Conservation (phyloP, 345 rosid genomes). For the Kernera saxatilis region DNA sequence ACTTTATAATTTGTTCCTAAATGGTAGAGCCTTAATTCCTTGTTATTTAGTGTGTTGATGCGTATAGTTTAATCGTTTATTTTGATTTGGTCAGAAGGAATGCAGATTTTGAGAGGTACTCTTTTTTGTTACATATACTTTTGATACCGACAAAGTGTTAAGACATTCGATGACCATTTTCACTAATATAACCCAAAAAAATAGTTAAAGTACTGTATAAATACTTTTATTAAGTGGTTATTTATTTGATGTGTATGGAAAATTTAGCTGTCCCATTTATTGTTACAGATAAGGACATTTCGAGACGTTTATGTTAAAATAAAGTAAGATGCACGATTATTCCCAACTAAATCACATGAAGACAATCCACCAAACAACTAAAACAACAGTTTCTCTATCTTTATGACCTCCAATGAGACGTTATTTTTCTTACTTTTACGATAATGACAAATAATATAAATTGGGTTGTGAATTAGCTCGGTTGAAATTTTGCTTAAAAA, state of each 20-base stretch:
- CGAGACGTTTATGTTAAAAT: background rate
- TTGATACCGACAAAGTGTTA: constrained; percentile 23
- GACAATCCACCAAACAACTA: constrained; percentile 33
- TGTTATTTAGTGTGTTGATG: background rate
- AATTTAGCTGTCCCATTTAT: constrained; percentile 31
- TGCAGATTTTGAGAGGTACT: constrained; percentile 11
- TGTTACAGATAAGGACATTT: constrained; percentile 33
- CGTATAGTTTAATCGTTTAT: background rate
- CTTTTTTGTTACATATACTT: background rate
- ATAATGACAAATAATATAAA: background rate
- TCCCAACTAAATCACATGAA: constrained; percentile 34
- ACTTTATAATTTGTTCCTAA: background rate
- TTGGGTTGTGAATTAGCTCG: background rate
- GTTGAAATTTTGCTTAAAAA: background rate
- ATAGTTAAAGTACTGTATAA: constrained; percentile 17
- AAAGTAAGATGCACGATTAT: constrained; percentile 35
- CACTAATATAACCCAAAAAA: constrained; percentile 8
- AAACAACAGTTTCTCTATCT: constrained; percentile 25
- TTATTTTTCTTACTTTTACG: background rate
- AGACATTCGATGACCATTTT: constrained; percentile 29
- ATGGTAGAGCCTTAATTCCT: background rate
- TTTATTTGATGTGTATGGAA: constrained; percentile 13
- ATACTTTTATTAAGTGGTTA: background rate
- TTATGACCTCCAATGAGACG: background rate
- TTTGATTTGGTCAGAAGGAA: constrained; percentile 9